Evolutionary conservation across 1,284 basidiomycete genomes (phyloP), one percentile per base, ranked within the genome.

Genomic region (Puccinia coronata): DNA sequence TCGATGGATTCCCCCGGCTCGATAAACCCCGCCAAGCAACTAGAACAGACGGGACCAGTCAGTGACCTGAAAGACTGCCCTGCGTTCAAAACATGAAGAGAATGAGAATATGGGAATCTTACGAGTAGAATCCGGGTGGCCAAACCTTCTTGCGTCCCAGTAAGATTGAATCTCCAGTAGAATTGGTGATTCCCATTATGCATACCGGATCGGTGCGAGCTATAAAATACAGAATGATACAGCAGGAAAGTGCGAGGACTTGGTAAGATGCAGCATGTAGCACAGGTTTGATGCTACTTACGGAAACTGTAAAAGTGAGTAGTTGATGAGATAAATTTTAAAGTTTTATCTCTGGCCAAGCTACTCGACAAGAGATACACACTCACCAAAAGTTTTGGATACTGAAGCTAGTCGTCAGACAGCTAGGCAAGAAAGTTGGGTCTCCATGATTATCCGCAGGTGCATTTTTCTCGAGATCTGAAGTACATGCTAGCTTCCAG

Each of bases 1-100:
- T 99, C 96, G 83, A 98, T 92, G 0, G 92, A 91, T 87, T 97
- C 95, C n/a, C 92, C 95, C 1, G 94, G 93, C 86, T 97, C 95
- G 78, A 85, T n/a, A 53, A 83, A 82, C 34, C 72, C 80, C 31
- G 67, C 74, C 25, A 63, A 59, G 65, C 69, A 78, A 47, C 70
- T 72, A 95, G 0, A 94, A 94, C 28, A 96, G 87, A 93, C 6
- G 93, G 95, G 87, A 94, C 88, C 83, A n/a, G n/a, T n/a, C 83
- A 81, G 83, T 83, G 80, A 87, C 87, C 81, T 39, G 87, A 86
- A 0, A 87, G 86, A 87, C 87, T 88, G 41, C 86, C 83, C 83
- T 85, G 86, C 81, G 25, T 61, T 14, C 8, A 25, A 36, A 39
- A 36, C 34, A 61, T 14, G 6, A 20, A 67, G 18, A 47, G n/a